Evolutionary conservation across 768 basidiomycete species (phyloP).

Genomic region (Tricholoma hemisulphureum): DNA sequence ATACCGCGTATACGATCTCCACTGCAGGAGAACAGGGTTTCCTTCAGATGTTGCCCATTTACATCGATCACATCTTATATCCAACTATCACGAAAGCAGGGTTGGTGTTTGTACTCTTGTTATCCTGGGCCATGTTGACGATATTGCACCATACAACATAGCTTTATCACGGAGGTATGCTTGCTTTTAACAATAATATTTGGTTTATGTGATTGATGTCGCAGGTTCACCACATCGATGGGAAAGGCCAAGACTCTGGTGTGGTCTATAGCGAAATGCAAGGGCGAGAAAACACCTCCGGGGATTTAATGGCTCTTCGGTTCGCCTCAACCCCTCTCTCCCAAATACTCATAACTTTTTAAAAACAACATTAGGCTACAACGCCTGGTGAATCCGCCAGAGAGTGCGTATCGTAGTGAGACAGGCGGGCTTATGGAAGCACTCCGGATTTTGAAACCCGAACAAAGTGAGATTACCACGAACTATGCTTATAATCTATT

Average conservation of each 20-base stretch:
- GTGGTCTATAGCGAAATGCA: slow-evolving; percentile 99
- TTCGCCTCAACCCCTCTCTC: slow-evolving; percentile 34
- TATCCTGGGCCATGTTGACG: not conserved
- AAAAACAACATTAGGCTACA: slow-evolving; percentile 54
- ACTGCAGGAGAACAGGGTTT: slow-evolving; percentile 95
- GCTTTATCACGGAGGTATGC: slow-evolving; percentile 59
- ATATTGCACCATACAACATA: slow-evolving; percentile 18
- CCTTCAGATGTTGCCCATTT: slow-evolving; percentile 81
- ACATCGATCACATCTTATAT: slow-evolving; percentile 94
- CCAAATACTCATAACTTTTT: not conserved
- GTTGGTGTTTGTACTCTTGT: slow-evolving; percentile 39
- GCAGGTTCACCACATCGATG: slow-evolving; percentile 93
- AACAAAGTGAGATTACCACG: slow-evolving; percentile 63
- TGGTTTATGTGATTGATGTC: slow-evolving; percentile 5
- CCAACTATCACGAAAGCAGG: slow-evolving; percentile 90
- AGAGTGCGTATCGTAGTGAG: slow-evolving; percentile 92
- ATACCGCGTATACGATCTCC: slow-evolving; percentile 93
- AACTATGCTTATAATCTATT: not conserved
- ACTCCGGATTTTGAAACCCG: slow-evolving; percentile 76
- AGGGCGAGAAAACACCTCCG: slow-evolving; percentile 89
- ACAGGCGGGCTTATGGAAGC: slow-evolving; percentile 96
- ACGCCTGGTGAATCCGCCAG: slow-evolving; percentile 72
- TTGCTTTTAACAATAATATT: slow-evolving; percentile 1
- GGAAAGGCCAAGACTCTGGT: slow-evolving; percentile 86
- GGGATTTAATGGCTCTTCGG: slow-evolving; percentile 87